phyloP scores from a whole-genome alignment of 2,329 filamentous ascomycete species.

The Kalmusia sp. region DNA sequence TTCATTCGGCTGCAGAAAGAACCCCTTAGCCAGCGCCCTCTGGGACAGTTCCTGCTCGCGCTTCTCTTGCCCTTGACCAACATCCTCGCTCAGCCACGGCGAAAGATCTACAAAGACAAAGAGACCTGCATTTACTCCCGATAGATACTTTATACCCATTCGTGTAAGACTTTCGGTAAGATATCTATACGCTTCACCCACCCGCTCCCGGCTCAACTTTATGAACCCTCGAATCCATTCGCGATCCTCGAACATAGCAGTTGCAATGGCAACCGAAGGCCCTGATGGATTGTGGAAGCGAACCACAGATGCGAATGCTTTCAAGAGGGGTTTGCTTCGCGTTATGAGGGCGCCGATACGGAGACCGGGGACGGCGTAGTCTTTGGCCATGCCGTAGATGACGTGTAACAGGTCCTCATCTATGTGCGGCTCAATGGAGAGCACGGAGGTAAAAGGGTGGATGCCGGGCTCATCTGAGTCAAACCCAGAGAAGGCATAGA shows the following conservation, averaged over 20 bases:
- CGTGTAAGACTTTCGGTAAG: conserved; percentile 47
- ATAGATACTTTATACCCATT: conserved; percentile 55
- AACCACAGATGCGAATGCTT: conserved; percentile 37
- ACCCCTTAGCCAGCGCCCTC: conserved; percentile 19
- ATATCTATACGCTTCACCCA: conserved; percentile 51
- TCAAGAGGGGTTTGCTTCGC: conserved; percentile 22
- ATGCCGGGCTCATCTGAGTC: neutral
- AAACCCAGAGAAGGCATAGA: conserved; percentile 42
- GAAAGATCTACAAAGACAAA: conserved; percentile 63
- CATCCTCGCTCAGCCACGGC: conserved; percentile 16
- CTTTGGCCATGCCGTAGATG: conserved; percentile 36
- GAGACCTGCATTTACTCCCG: conserved; percentile 62
- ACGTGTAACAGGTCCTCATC: conserved; percentile 30
- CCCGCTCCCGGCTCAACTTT: conserved; percentile 48
- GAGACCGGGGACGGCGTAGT: conserved; percentile 50
- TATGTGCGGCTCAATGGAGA: conserved; percentile 26
- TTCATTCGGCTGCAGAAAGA: conserved; percentile 34
- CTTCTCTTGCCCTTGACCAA: conserved; percentile 26
- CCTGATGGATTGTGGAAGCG: conserved; percentile 39
- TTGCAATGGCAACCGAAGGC: conserved; percentile 22
- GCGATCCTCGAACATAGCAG: conserved; percentile 27
- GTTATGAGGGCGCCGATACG: conserved; percentile 27
- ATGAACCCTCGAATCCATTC: conserved; percentile 53
- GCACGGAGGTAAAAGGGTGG: conserved; percentile 28
- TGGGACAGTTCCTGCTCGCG: conserved; percentile 35